A percentile compares a stretch with the other conserved stretches of the same genome.
Evolutionary conservation across 202 grass and related monocot species (phyloP).

Genomic region (Panicum hallii): DNA sequence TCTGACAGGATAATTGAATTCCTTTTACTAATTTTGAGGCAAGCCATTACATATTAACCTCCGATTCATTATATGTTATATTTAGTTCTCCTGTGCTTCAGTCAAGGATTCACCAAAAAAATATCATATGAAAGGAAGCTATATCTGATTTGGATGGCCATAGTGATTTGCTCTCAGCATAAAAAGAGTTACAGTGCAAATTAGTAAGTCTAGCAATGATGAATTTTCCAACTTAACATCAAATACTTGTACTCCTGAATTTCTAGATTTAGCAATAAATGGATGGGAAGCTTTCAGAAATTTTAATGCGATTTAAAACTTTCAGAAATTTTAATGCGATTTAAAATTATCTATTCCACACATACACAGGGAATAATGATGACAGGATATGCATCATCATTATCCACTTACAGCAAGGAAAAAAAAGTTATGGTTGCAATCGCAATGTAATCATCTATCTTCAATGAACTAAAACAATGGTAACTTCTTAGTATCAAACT

Average conservation of each 20-base stretch:
- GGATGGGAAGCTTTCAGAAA: neutral
- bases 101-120: constrained; percentile 7
- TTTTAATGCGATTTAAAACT: neutral
- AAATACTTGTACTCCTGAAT: constrained; percentile 5
- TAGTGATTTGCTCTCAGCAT: neutral
- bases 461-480: neutral
- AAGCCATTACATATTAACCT: neutral
- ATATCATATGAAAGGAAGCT: neutral
- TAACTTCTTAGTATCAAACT: neutral
- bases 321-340: constrained; percentile 5
- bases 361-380: neutral
- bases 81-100: constrained; percentile 30
- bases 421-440: neutral
- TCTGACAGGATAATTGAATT: neutral
- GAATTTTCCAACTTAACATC: constrained; percentile 16
- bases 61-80: neutral
- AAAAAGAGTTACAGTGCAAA: neutral
- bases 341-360: neutral
- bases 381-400: neutral
- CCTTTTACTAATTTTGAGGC: neutral
- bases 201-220: constrained; percentile 3
- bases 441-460: constrained; percentile 3
- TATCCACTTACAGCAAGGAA: constrained; percentile 4
- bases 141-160: neutral
- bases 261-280: constrained; percentile 12